phyloP scores from a whole-genome alignment of 75 land plant genomes.

The Ceratopteris richardii region DNA sequence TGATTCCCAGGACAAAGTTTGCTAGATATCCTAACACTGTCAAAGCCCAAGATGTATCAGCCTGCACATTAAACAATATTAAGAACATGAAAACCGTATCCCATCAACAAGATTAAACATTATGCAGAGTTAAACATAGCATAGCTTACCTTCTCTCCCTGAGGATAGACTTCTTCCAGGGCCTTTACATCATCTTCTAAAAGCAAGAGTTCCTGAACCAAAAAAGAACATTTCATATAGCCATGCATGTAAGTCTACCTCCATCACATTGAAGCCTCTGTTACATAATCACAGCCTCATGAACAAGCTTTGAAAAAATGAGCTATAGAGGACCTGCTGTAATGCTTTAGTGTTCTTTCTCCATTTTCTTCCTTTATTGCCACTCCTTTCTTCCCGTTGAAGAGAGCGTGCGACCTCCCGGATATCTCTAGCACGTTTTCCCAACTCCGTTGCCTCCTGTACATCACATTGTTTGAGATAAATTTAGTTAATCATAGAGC shows the following conservation, averaged over 20 bases:
- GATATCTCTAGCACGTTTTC: constrained; percentile 82
- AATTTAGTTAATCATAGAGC: too few relatives aligned
- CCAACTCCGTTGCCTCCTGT: constrained; percentile 93
- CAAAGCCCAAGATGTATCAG: constrained; percentile 89
- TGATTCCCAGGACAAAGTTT: constrained; percentile 69
- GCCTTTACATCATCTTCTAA: constrained; percentile 92
- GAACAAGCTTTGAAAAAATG: too few relatives aligned
- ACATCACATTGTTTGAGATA: neutral
- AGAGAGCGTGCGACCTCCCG: constrained; percentile 81
- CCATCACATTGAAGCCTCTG: too few relatives aligned
- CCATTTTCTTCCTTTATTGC: constrained; percentile 88
- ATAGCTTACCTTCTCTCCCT: constrained; percentile 86
- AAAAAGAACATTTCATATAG: too few relatives aligned
- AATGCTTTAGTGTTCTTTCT: constrained; percentile 87
- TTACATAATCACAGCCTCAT: too few relatives aligned
- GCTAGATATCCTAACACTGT: constrained; percentile 87
- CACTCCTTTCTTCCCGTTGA: constrained; percentile 87
- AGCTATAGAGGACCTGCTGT: constrained; percentile 96
- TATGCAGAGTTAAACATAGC: too few relatives aligned
- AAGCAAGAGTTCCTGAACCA: constrained; percentile 67
- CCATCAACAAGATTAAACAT: too few relatives aligned
- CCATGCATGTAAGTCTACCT: too few relatives aligned
- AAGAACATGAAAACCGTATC: constrained; percentile 4
- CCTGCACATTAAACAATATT: constrained; percentile 36
- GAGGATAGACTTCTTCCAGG: constrained; percentile 92